Base-by-base conservation (phyloP, 2,329 filamentous ascomycete genomes). In the Bipolaris zeicola region DNA sequence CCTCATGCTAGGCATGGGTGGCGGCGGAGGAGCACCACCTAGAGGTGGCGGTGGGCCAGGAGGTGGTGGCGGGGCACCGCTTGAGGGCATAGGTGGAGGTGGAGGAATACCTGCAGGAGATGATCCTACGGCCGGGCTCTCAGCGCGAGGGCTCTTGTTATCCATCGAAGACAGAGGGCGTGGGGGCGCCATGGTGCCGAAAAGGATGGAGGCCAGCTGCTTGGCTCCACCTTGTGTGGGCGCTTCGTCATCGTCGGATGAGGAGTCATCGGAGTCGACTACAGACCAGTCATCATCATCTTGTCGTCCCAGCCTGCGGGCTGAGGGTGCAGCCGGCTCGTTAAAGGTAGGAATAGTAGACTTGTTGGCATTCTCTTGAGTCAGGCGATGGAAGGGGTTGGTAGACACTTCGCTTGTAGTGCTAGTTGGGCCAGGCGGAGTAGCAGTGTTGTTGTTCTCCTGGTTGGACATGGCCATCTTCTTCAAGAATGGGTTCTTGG, bases 111-210 rank as follows among this genome's bases (percentile, higher is more conserved):
- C 69, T 72, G 77, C 37, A 73, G 78, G 44, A 46, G 77, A 68
- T 20, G 74, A 76, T 6, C 72, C 64, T 70, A 79, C 55, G 72
- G 78, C 55, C 76, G 77, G 57, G 77, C 79, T 68, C 68, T 79
- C 45, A 64, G 77, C 54, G 73, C 75, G 54, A 37, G 81, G 76
- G 54, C 78, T 79, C 66, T 90, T 90, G 63, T 90, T 87, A 52
- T 90, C 92, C 75, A 91, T 87, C 6, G 92, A 89, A 18, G 91
- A 96, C 42, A 97, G 79, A 28, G 94, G 93, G 49, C 94, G 87
- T 13, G 95, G 94, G 37, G 95, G 94, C 8, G 86, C 94, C 93
- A 99, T 98, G 49, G 93, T 96, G 57, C 95, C 94, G 74, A 99
- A 99, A 18, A 99, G 83, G 58, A 97, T 95, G 6, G 91, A 96